Conservation (phyloP, 768 basidiomycete species). For the Leccinum fibrillosum region DNA sequence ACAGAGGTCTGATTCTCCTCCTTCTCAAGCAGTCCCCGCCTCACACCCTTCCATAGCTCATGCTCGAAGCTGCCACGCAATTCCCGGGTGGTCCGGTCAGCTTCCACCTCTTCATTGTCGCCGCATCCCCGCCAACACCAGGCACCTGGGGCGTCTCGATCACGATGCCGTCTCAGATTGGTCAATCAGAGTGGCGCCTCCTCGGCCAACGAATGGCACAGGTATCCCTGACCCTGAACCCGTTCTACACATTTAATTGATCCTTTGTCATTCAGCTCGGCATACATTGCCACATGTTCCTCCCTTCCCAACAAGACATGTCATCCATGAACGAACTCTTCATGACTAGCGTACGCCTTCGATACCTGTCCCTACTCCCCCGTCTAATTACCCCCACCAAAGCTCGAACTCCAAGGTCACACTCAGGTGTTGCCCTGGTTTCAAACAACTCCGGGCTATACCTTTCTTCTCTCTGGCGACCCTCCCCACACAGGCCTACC, state of each 20-base stretch:
- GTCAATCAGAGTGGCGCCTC: conserved; percentile 38
- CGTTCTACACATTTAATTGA: conserved; percentile 14
- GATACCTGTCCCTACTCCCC: neutral
- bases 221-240: conserved; percentile 32
- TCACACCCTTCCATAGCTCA: conserved; percentile 17
- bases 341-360: conserved; percentile 39
- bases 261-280: conserved; percentile 37
- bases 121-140: conserved; percentile 44
- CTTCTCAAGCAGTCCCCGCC: neutral
- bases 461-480: conserved; percentile 45
- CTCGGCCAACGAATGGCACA: conserved; percentile 44
- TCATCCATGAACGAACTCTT: conserved; percentile 45
- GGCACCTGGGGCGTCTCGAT: conserved; percentile 24
- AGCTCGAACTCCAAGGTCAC: conserved; percentile 27
- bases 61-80: conserved; percentile 28
- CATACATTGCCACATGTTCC: conserved; percentile 58
- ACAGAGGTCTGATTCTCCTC: conserved; percentile 41
- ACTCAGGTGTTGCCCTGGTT: conserved; percentile 37
- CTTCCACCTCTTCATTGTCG: conserved; percentile 54
- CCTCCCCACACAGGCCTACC: conserved; percentile 15
- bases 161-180: conserved; percentile 28
- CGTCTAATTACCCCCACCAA: neutral
- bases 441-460: conserved; percentile 34
- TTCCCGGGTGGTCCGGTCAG: conserved; percentile 33
- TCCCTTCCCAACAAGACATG: conserved; percentile 46